Evolutionary conservation across 1,139 yeast species (phyloP).

Genomic region (Candida neerlandica): DNA sequence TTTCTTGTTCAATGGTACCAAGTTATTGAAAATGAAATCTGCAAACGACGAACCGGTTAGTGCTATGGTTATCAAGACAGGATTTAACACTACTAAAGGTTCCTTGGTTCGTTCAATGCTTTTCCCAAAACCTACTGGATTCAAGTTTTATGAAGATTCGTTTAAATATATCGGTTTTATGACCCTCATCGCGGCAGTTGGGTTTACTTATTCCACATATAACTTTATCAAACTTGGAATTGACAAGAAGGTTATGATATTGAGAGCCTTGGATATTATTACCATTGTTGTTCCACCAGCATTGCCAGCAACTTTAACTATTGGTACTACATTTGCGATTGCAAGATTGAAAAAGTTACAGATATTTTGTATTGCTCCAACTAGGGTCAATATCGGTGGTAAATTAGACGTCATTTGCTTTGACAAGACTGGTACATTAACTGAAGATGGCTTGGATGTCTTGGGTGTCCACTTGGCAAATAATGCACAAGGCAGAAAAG

Average conservation of each 20-base stretch:
- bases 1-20: slow-evolving; percentile 85
- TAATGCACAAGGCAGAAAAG: slow-evolving; percentile 54
- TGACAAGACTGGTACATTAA: slow-evolving; percentile 95
- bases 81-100: slow-evolving; percentile 96
- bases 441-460: slow-evolving; percentile 95
- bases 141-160: slow-evolving; percentile 91
- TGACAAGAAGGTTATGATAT: slow-evolving; percentile 66
- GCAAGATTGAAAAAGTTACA: slow-evolving; percentile 63
- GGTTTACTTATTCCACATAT: slow-evolving; percentile 80
- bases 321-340: slow-evolving; percentile 92
- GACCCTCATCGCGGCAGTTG: slow-evolving; percentile 82
- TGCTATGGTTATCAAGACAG: slow-evolving; percentile 87
- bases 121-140: slow-evolving; percentile 92
- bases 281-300: slow-evolving; percentile 99
- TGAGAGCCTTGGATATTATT: slow-evolving; percentile 89
- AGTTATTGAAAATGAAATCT: slow-evolving; percentile 76
- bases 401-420: slow-evolving; percentile 87
- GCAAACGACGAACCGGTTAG: slow-evolving; percentile 71
- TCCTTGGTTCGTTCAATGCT: slow-evolving; percentile 91
- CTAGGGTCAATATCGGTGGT: slow-evolving; percentile 92
- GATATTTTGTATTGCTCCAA: slow-evolving; percentile 90
- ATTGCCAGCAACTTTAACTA: slow-evolving; percentile 92
- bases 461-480: slow-evolving; percentile 76
- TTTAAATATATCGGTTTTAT: slow-evolving; percentile 94
- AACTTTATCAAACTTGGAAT: slow-evolving; percentile 80